Conservation (phyloP, 2,329 filamentous ascomycete genomes). For the Ampelomyces quisqualis region DNA sequence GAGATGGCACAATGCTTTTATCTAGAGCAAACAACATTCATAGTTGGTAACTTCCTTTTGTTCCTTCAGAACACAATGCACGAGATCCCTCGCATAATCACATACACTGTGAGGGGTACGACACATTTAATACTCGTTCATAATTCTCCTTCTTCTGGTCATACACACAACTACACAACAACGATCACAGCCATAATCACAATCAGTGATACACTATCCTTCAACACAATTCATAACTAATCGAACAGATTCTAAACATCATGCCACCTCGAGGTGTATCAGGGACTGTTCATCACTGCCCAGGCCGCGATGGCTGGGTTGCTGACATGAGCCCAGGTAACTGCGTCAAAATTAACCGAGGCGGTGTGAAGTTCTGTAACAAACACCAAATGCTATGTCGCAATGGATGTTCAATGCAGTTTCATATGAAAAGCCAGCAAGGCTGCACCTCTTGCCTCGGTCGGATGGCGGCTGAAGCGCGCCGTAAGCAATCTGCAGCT, state of each 20-base stretch:
- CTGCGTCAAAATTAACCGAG: neutral
- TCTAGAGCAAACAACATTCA: neutral
- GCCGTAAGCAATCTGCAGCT: no score
- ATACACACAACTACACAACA: no score
- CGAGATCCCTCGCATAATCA: no score
- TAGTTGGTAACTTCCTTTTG: neutral
- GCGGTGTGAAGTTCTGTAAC: neutral
- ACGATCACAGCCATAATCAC: no score
- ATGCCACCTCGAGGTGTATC: neutral
- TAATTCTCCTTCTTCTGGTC: no score
- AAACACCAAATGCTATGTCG: slow-evolving; percentile 1
- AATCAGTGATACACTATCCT: neutral
- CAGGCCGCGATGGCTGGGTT: neutral
- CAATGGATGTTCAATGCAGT: neutral
- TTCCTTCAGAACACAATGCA: no score
- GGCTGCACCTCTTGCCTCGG: no score
- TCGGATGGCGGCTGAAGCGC: no score
- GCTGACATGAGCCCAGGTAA: neutral
- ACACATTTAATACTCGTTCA: no score
- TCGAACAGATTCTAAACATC: neutral
- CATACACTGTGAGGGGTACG: no score
- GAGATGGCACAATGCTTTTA: neutral
- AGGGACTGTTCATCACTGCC: neutral
- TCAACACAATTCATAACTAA: neutral
- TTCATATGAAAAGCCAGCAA: no score